Evolutionary conservation across 164 flowering plant genomes (phyloP), one percentile per base, ranked within the genome.

Genomic region (Umbellularia californica): DNA sequence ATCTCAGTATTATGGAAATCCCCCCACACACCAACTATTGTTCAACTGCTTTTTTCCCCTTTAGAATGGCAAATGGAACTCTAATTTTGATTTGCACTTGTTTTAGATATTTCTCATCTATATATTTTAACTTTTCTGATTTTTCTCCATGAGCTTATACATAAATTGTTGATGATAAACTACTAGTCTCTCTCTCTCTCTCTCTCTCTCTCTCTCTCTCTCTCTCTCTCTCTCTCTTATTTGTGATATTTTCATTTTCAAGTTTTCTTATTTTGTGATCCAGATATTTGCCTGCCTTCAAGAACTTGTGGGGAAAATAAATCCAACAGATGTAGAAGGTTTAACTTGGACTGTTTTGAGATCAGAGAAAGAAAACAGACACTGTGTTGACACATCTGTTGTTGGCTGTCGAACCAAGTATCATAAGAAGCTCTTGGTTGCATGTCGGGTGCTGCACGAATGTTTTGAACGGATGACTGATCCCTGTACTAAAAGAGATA

Each of bases 361-460:
- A 77, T 68, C 83, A 60, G 69, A 20, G 19, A 65, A 77, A 71
- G 71, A 75, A 58, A 85, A 81, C 15, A 58, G 15, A 33, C 6
- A 9, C 70, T 64, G 72, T 23, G 58, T 71, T 70, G 77, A 76
- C 70, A 65, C 67, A 35, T 63, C 67, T 60, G 82, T 80, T 74
- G 65, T 24, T 51, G 90, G 84, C 64, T 68, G 69, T 14, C 27
- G 76, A 50, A 47, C 75, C n/a, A 90, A 89, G 79, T 77, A 52
- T 77, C 74, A 82, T 71, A 80, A 86, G 83, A 92, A 90, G 81
- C 95, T 95, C 27, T 83, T 75, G 81, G 75, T 88, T 71, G 98
- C 98, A 65, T 87, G 90, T 25, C 75, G 62, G 52, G 89, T 91
- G 70, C 84, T 96, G 89, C 97, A 90, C 64, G 98, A 92, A 76